Base-by-base conservation (phyloP, 176 grass and related monocot genomes). In the Coix lacrymajobi region DNA sequence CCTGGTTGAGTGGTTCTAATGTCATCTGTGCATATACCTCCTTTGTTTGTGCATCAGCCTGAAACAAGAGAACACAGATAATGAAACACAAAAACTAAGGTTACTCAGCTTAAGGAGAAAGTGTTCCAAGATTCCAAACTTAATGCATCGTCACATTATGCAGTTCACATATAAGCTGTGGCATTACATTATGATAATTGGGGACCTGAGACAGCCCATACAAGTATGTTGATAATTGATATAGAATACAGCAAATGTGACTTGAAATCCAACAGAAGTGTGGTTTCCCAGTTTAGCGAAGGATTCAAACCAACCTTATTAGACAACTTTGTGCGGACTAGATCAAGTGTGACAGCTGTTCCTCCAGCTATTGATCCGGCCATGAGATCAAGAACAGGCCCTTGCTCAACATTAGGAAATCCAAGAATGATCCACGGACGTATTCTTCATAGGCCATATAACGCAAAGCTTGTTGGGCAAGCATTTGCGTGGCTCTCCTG, bases 391-490 rank as follows among this genome's bases (percentile, higher is more conserved):
- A 99, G 91, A 85, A 90, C 75, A 80, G 96, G 96, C 16, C 96
- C 96, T 76, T 90, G 84, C 68, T 92, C 78, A 43, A 96, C 65
- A 92, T 92, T 83, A 87, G 96, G 96, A 52, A 93, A 89, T 82
- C 85, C 76, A 85, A 89, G 87, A 82, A 99, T 93, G 39, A 99
- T 96, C 96, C 93, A 99, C 56, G 93, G 80, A 5, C 91, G 82
- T 96, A 95, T 67, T 99, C 93, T 92, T 99, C 96, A 78, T 99
- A 99, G n/a, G 93, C 83, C 96, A 96, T 99, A 89, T 93, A 96
- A 92, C 96, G 93, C 76, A 99, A 89, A 77, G 93, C 75, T 15
- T 84, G 76, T 28, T 39, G 36, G 1, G 8, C 43, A 49, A 75
- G 63, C 26, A 39, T 30, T 48, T 92, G 79, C 0, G 11, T 37